phyloP scores from a whole-genome alignment of 768 basidiomycete species.

The Gloeopeniophorella convolvens region DNA sequence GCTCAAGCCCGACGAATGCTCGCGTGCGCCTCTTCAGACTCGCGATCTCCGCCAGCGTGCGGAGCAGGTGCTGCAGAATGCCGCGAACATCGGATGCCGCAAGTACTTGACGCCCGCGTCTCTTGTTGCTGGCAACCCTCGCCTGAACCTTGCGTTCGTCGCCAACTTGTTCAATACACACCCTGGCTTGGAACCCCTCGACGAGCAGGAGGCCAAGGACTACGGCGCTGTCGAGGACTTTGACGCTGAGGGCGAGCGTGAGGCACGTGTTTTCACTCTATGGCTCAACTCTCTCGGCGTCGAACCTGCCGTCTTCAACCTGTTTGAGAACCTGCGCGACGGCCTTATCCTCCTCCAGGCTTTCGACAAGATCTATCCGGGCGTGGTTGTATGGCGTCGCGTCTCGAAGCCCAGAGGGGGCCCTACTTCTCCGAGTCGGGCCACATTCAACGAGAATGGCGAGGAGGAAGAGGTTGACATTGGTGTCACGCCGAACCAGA shows the following conservation, averaged over 20 bases:
- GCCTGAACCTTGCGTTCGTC: slow-evolving; percentile 96
- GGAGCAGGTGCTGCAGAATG: slow-evolving; percentile 92
- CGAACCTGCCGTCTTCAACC: slow-evolving; percentile 91
- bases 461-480: slow-evolving; percentile 77
- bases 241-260: slow-evolving; percentile 97
- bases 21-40: slow-evolving; percentile 85
- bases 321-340: slow-evolving; percentile 94
- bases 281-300: slow-evolving; percentile 98
- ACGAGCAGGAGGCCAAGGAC: slow-evolving; percentile 89
- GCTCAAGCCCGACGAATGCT: slow-evolving; percentile 90
- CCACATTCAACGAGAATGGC: slow-evolving; percentile 31
- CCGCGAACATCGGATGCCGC: slow-evolving; percentile 87
- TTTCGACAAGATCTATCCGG: slow-evolving; percentile 92
- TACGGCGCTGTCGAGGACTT: slow-evolving; percentile 92
- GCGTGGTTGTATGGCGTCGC: slow-evolving; percentile 89
- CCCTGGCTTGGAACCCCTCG: slow-evolving; percentile 90
- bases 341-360: slow-evolving; percentile 90
- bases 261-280: slow-evolving; percentile 94
- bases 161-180: slow-evolving; percentile 98
- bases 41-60: slow-evolving; percentile 77
- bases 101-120: slow-evolving; percentile 93
- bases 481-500: slow-evolving; percentile 77
- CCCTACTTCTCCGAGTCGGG: slow-evolving; percentile 31
- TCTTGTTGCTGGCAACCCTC: slow-evolving; percentile 89
- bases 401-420: slow-evolving; percentile 90